Percentiles rank a stretch among this genome's conserved stretches.
Conservation (phyloP, 2,329 filamentous ascomycete genomes). For the Paramyrothecium roridum region DNA sequence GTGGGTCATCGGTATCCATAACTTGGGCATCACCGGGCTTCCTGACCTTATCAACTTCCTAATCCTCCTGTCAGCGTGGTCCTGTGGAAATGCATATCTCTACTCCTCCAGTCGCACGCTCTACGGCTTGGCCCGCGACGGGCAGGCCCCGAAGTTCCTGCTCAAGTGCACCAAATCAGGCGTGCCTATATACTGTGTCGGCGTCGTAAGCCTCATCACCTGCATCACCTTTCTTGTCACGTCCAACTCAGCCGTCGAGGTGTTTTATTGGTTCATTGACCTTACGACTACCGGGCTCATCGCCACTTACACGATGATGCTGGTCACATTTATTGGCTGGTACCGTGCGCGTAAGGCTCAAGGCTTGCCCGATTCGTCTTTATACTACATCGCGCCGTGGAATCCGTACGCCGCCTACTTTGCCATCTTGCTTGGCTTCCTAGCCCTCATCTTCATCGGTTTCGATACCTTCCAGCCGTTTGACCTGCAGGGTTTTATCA, state of each 20-base stretch:
- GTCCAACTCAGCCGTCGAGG: slow-evolving; percentile 39
- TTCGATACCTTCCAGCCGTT: slow-evolving; percentile 54
- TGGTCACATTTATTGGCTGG: slow-evolving; percentile 38
- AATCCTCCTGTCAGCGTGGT: slow-evolving; percentile 51
- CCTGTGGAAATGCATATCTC: slow-evolving; percentile 44
- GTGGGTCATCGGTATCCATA: slow-evolving; percentile 40
- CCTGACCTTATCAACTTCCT: slow-evolving; percentile 57
- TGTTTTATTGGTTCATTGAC: slow-evolving; percentile 52
- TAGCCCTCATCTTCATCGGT: slow-evolving; percentile 53
- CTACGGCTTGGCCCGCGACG: slow-evolving; percentile 43
- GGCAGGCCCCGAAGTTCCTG: slow-evolving; percentile 46
- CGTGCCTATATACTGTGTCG: slow-evolving; percentile 54
- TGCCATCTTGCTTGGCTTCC: slow-evolving; percentile 40
- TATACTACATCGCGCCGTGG: slow-evolving; percentile 47
- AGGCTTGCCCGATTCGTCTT: slow-evolving; percentile 36
- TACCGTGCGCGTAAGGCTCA: slow-evolving; percentile 48
- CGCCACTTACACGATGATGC: slow-evolving; percentile 50
- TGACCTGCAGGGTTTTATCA: slow-evolving; percentile 44
- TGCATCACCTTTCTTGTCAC: slow-evolving; percentile 49
- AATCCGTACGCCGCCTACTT: slow-evolving; percentile 52
- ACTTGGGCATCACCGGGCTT: slow-evolving; percentile 51
- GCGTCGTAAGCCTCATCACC: slow-evolving; percentile 41
- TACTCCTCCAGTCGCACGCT: slow-evolving; percentile 43
- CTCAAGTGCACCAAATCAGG: slow-evolving; percentile 55
- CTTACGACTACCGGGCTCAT: slow-evolving; percentile 53